phyloP scores from a whole-genome alignment of 2,329 filamentous ascomycete species.

The Penicillium occitanis region DNA sequence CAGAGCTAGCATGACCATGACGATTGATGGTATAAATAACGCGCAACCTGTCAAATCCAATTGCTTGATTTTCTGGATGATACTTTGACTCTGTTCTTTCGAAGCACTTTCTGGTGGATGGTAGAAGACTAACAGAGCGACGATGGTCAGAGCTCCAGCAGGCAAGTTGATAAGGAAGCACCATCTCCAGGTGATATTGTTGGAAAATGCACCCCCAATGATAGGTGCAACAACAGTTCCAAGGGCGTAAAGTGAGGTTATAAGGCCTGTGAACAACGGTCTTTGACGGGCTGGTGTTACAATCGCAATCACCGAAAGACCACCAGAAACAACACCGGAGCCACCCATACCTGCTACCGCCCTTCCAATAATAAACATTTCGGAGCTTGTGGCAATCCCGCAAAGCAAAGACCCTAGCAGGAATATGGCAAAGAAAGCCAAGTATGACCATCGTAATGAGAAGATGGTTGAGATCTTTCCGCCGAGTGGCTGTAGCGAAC shows the following conservation, averaged over 20 bases:
- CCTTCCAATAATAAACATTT: not conserved
- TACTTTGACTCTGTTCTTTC: not conserved
- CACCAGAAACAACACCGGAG: not conserved
- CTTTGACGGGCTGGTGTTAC: not conserved
- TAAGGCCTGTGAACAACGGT: not conserved
- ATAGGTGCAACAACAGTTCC: not conserved
- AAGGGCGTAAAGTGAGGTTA: not conserved
- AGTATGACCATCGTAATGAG: not conserved
- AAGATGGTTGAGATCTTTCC: not conserved
- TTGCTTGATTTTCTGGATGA: not conserved
- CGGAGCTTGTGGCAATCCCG: not conserved
- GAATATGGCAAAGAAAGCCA: not conserved
- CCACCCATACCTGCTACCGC: conserved; percentile 1
- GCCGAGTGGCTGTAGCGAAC: not conserved
- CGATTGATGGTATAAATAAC: not conserved
- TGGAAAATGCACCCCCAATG: not conserved
- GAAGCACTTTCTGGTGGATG: not conserved
- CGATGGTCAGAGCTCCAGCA: not conserved
- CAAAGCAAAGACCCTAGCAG: not conserved
- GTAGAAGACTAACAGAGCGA: not conserved
- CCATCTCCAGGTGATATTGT: not conserved
- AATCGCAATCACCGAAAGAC: not conserved
- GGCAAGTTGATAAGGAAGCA: conserved; percentile 6
- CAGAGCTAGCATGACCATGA: not conserved
- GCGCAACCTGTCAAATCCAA: not conserved